Conservation (phyloP, 2,329 filamentous ascomycete species). For the Phialocephala subalpina region DNA sequence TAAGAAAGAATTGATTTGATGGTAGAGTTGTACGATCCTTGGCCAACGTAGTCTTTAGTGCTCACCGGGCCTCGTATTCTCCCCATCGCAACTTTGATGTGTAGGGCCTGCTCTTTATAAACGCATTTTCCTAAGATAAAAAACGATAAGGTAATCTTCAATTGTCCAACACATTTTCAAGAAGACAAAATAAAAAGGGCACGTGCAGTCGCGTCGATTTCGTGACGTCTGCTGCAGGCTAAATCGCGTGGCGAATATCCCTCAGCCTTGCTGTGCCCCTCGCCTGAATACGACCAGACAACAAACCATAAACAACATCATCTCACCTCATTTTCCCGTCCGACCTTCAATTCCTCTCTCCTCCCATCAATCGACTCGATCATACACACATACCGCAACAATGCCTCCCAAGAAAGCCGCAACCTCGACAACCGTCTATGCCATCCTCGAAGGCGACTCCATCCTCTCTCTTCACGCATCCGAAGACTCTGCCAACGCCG, state of each 20-base stretch:
- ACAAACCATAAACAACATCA: slow-evolving; percentile 14
- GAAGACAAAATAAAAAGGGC: neutral
- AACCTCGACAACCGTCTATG: slow-evolving; percentile 19
- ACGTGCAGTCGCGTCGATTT: neutral
- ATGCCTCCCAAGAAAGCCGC: slow-evolving; percentile 34
- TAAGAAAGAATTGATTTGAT: neutral
- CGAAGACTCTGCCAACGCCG: slow-evolving; percentile 23
- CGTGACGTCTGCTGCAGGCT: neutral
- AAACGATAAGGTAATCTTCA: neutral
- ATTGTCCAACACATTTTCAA: neutral
- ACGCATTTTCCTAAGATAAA: neutral
- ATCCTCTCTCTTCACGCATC: slow-evolving; percentile 32
- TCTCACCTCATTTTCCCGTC: neutral
- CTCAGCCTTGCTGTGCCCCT: slow-evolving; percentile 11
- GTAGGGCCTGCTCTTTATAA: neutral
- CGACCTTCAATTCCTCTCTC: neutral
- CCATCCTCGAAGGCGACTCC: slow-evolving; percentile 17
- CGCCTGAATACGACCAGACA: slow-evolving; percentile 5
- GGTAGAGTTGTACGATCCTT: neutral
- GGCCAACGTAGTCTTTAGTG: neutral
- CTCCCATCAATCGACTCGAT: neutral
- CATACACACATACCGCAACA: slow-evolving; percentile 8
- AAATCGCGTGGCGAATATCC: neutral
- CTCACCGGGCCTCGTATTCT: slow-evolving; percentile 1
- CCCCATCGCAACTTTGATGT: neutral